Percentiles rank a stretch among this genome's conserved stretches.
These are phyloP conservation scores for Sporothrix brasiliensis DNA, from an alignment of 2,329 filamentous ascomycete genomes.

Conservation along the genomic window DNA sequence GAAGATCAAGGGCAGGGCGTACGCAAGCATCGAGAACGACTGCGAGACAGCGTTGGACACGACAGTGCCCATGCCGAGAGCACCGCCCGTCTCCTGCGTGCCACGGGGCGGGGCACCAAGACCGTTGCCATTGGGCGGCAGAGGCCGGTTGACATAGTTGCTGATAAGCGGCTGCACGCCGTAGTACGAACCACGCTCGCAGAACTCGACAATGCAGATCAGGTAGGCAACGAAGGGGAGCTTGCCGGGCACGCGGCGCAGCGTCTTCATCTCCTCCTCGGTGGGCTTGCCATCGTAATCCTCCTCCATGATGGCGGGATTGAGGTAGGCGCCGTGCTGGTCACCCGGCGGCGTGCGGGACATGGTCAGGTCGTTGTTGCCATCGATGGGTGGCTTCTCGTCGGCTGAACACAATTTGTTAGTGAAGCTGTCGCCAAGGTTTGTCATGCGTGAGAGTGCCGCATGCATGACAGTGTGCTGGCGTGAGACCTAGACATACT, in stretches of 20 bases:
- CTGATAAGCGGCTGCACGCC: constrained; percentile 70
- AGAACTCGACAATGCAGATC: constrained; percentile 72
- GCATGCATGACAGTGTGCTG: not conserved
- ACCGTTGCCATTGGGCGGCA: constrained; percentile 58
- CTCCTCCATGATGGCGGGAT: constrained; percentile 32
- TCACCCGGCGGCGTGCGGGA: constrained; percentile 29
- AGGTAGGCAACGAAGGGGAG: constrained; percentile 69
- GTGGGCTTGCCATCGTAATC: constrained; percentile 56
- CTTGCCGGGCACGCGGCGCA: constrained; percentile 65
- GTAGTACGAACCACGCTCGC: constrained; percentile 79
- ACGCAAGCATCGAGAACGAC: constrained; percentile 61
- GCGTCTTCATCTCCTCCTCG: constrained; percentile 62
- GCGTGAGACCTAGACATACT: constrained; percentile 21
- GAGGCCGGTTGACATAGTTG: constrained; percentile 63
- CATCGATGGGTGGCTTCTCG: constrained; percentile 27
- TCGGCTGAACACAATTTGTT: constrained; percentile 21
- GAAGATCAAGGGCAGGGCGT: constrained; percentile 58
- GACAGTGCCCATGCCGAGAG: constrained; percentile 60
- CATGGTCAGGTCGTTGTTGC: constrained; percentile 27
- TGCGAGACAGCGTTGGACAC: constrained; percentile 56
- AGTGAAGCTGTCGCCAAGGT: not conserved
- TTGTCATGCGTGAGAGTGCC: not conserved
- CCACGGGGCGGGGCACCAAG: constrained; percentile 48
- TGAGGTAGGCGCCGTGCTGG: constrained; percentile 30
- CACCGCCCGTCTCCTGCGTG: constrained; percentile 57